phyloP scores from a whole-genome alignment of 2,329 filamentous ascomycete species.

The Trichoderma afroharzianum region DNA sequence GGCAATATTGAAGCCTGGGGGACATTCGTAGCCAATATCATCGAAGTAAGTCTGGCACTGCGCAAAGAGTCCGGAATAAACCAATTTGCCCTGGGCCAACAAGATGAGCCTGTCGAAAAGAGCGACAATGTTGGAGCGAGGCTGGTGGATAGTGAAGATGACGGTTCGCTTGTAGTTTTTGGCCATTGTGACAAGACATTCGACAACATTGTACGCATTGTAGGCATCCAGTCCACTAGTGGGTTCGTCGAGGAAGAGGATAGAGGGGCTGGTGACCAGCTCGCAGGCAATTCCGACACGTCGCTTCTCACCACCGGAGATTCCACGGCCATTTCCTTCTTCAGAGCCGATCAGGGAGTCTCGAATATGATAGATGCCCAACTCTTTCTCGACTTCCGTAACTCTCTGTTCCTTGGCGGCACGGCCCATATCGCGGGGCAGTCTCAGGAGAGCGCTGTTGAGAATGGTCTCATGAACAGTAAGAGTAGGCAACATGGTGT shows the following conservation, averaged over 20 bases:
- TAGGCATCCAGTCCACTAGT: slow-evolving; percentile 94
- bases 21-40: slow-evolving; percentile 84
- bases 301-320: slow-evolving; percentile 94
- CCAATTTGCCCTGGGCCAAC: slow-evolving; percentile 80
- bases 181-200: slow-evolving; percentile 89
- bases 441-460: slow-evolving; percentile 83
- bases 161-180: slow-evolving; percentile 97
- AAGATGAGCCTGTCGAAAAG: slow-evolving; percentile 93
- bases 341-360: slow-evolving; percentile 95
- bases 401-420: slow-evolving; percentile 87
- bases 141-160: slow-evolving; percentile 97
- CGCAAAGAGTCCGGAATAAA: slow-evolving; percentile 88
- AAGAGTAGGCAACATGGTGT: slow-evolving; percentile 91
- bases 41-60: slow-evolving; percentile 93
- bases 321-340: slow-evolving; percentile 88
- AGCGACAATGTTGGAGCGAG: slow-evolving; percentile 95
- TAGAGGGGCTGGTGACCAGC: slow-evolving; percentile 93
- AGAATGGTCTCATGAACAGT: slow-evolving; percentile 98
- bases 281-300: slow-evolving; percentile 97
- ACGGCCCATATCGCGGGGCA: slow-evolving; percentile 88
- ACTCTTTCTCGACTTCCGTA: slow-evolving; percentile 88
- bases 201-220: slow-evolving; percentile 97
- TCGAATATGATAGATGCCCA: slow-evolving; percentile 90
- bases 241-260: slow-evolving; percentile 94
- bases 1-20: slow-evolving; percentile 96